phyloP scores from a whole-genome alignment of 2,329 filamentous ascomycete species.

The Ophiostoma tasmaniense region DNA sequence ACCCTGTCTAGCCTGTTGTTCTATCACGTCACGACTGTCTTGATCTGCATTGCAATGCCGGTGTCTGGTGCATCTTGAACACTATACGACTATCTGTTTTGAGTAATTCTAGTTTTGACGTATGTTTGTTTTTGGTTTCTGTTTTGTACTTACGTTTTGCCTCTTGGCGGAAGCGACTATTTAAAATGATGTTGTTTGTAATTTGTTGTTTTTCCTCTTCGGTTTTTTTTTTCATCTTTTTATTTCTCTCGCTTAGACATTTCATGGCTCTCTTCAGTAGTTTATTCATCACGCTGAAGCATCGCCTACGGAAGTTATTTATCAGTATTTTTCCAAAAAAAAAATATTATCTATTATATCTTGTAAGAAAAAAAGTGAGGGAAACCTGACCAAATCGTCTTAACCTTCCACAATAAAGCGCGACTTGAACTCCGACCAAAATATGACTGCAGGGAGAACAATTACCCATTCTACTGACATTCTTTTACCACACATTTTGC shows the following conservation, averaged over 20 bases:
- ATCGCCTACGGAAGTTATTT: not conserved
- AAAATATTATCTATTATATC: not conserved
- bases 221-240: slow-evolving; percentile 1
- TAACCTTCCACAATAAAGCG: too few species aligned
- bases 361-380: too few species aligned
- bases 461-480: not conserved
- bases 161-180: not conserved
- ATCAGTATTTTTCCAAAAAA: not conserved
- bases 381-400: too few species aligned
- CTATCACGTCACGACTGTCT: not conserved
- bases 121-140: not conserved
- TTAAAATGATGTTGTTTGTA: not conserved
- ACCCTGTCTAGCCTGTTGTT: not conserved
- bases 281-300: not conserved
- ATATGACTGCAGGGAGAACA: too few species aligned
- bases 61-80: not conserved
- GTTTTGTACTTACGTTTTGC: slow-evolving; percentile 2
- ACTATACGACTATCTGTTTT: not conserved
- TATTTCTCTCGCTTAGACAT: not conserved
- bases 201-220: slow-evolving; percentile 3
- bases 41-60: not conserved
- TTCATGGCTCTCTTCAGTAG: not conserved
- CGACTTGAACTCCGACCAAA: too few species aligned
- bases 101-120: not conserved
- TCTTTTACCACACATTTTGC: not conserved